Evolutionary conservation across 495 filamentous ascomycete species (phyloP).

Genomic region (Annulohypoxylon moriforme): DNA sequence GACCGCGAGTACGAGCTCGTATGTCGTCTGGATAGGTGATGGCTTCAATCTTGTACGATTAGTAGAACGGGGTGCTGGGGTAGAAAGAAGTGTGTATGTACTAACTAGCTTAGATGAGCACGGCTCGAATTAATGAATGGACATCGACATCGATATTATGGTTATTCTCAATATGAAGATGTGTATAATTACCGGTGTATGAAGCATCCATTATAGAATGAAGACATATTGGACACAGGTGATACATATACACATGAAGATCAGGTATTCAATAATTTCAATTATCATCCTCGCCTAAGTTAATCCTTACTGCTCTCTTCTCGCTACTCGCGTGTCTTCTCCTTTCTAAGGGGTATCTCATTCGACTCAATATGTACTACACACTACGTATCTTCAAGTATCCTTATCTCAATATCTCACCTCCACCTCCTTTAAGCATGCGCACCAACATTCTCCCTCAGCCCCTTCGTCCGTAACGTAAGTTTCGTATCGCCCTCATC

Average conservation of each 20-base stretch:
- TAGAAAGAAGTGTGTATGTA: background rate
- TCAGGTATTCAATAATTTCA: background rate
- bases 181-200: too few relatives aligned
- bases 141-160: background rate
- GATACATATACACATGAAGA: background rate
- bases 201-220: background rate
- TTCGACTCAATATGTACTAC: background rate
- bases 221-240: too few relatives aligned
- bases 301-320: background rate
- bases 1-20: background rate
- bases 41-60: background rate
- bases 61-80: too few relatives aligned
- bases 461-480: constrained; percentile 59
- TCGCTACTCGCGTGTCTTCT: background rate
- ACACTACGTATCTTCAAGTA: background rate
- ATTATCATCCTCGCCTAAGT: background rate
- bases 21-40: constrained; percentile 10
- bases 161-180: background rate
- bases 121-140: background rate
- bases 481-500: constrained; percentile 53
- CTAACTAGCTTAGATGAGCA: background rate
- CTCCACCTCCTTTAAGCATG: constrained; percentile 38
- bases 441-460: constrained; percentile 59
- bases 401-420: background rate
- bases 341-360: constrained; percentile 14